Conservation (phyloP, 371 early-diverging fungal species). For the Rhizopus delemar region DNA sequence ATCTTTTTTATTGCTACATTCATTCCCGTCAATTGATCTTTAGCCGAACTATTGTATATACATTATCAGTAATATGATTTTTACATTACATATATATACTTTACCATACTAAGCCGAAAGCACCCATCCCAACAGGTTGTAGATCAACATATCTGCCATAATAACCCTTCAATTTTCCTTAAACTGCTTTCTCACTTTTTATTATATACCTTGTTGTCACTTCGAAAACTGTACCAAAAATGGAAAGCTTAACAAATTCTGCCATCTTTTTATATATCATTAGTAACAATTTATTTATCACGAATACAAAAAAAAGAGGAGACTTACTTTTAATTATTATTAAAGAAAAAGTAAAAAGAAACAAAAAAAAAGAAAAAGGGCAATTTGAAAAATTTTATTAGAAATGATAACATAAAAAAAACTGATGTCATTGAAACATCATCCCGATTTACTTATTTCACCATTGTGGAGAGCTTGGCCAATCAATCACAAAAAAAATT, state of each 20-base stretch:
- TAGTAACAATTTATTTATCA: too few species aligned
- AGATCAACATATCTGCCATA: constrained; percentile 79
- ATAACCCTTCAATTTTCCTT: too few species aligned
- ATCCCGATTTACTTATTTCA: too few species aligned
- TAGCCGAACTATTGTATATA: constrained; percentile 70
- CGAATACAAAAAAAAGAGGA: too few species aligned
- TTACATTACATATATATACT: constrained; percentile 6
- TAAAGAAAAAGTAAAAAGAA: too few species aligned
- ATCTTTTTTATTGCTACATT: constrained; percentile 95
- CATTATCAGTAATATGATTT: not conserved
- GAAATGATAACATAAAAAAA: too few species aligned
- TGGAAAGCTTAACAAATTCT: constrained; percentile 81
- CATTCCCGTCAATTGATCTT: constrained; percentile 77
- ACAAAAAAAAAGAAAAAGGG: too few species aligned
- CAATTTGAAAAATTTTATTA: too few species aligned
- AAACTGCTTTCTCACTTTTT: not conserved
- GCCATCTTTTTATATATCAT: constrained; percentile 52
- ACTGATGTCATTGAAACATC: too few species aligned
- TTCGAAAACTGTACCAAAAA: constrained; percentile 93
- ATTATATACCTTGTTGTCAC: constrained; percentile 77
- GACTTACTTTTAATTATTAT: too few species aligned
- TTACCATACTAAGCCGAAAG: constrained; percentile 95
- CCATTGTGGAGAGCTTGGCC: too few species aligned
- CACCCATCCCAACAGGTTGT: constrained; percentile 96
- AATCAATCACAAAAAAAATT: too few species aligned